Evolutionary conservation across 257 asterid genomes (phyloP).

Genomic region (Solanum lycopersicoides): DNA sequence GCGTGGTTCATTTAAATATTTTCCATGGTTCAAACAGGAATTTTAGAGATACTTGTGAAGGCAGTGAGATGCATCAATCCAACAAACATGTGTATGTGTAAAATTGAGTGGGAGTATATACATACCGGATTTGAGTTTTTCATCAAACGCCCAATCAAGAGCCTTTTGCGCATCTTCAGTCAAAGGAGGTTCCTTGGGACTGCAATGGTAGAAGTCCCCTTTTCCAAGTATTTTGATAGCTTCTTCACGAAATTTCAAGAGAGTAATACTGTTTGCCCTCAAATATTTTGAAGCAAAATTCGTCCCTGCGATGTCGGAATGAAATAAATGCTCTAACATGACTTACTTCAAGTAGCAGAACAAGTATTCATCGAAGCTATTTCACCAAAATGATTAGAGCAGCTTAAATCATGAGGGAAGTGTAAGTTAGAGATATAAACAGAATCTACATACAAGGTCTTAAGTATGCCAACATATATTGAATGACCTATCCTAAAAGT

Average conservation of each 20-base stretch:
- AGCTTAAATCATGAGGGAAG: not conserved
- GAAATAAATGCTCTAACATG: not conserved
- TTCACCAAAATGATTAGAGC: not conserved
- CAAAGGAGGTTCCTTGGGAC: conserved; percentile 58
- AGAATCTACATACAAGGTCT: not conserved
- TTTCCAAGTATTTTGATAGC: conserved; percentile 31
- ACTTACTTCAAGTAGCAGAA: not conserved
- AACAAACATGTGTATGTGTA: not conserved
- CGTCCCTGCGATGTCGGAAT: conserved; percentile 33
- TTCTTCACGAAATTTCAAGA: conserved; percentile 58
- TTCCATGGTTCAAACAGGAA: not conserved
- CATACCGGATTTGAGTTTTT: conserved; percentile 52
- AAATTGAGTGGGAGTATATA: not conserved
- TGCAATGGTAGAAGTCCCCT: conserved; percentile 26
- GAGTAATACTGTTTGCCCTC: conserved; percentile 52
- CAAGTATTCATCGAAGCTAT: not conserved
- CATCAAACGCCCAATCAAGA: conserved; percentile 62
- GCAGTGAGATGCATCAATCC: not conserved
- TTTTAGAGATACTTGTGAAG: not conserved
- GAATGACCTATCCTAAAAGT: not conserved
- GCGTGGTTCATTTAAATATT: not conserved
- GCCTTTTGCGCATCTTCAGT: conserved; percentile 59
- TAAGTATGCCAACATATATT: not conserved
- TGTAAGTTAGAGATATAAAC: not conserved
- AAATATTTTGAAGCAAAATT: conserved; percentile 53